phyloP scores from a whole-genome alignment of 2,329 filamentous ascomycete genomes.

The Truncatella angustata region DNA sequence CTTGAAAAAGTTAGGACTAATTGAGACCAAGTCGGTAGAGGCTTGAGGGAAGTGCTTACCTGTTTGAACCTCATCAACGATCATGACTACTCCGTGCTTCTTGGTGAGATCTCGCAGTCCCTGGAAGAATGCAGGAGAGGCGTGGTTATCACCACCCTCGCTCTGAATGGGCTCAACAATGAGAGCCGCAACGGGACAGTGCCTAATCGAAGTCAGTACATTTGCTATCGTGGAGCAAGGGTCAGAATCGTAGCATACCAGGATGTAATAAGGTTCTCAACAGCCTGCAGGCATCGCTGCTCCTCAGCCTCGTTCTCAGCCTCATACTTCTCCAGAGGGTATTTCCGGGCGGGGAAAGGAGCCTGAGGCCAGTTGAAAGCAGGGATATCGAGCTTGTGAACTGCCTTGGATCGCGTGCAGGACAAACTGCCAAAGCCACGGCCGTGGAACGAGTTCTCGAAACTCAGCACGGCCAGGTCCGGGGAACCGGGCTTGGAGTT shows the following conservation, averaged over 20 bases:
- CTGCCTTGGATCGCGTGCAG: slow-evolving; percentile 87
- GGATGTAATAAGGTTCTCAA: slow-evolving; percentile 69
- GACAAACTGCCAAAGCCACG: slow-evolving; percentile 84
- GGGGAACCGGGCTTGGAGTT: slow-evolving; percentile 79
- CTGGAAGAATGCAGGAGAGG: slow-evolving; percentile 81
- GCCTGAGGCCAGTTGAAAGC: slow-evolving; percentile 95
- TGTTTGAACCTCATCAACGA: slow-evolving; percentile 93
- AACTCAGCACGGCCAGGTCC: slow-evolving; percentile 79
- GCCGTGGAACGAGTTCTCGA: slow-evolving; percentile 86
- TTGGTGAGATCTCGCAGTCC: slow-evolving; percentile 76
- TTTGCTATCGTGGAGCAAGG: background rate
- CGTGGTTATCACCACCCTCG: slow-evolving; percentile 93
- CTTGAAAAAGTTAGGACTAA: background rate
- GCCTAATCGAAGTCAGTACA: slow-evolving; percentile 53
- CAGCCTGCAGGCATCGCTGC: slow-evolving; percentile 75
- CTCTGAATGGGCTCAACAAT: slow-evolving; percentile 90
- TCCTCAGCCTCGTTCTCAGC: slow-evolving; percentile 80
- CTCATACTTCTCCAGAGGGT: slow-evolving; percentile 76
- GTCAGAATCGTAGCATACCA: background rate
- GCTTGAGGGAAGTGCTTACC: slow-evolving; percentile 44
- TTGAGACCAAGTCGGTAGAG: background rate
- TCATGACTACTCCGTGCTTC: slow-evolving; percentile 76
- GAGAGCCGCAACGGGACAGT: slow-evolving; percentile 75
- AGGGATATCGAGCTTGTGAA: slow-evolving; percentile 93
- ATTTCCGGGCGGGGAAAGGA: slow-evolving; percentile 80